Percentiles rank a stretch among this genome's conserved stretches.
Evolutionary conservation across 2,329 filamentous ascomycete genomes (phyloP).

Genomic region (Tolypocladium ophioglossoides): DNA sequence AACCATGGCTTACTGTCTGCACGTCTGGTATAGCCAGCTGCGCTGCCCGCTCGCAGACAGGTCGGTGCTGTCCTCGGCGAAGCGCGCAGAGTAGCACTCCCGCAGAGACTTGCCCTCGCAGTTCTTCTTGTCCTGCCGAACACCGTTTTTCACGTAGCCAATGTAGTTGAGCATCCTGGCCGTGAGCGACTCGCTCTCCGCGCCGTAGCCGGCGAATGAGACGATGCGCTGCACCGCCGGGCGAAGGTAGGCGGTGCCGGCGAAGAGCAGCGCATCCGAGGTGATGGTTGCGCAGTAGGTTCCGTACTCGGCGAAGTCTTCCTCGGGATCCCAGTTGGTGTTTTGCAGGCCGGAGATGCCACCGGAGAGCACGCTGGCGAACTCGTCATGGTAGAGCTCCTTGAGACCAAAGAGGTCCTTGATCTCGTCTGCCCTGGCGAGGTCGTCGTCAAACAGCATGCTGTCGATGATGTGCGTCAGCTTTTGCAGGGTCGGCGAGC

Average conservation of each 20-base stretch:
- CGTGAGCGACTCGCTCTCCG: constrained; percentile 25
- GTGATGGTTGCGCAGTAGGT: constrained; percentile 38
- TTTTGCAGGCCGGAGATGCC: constrained; percentile 35
- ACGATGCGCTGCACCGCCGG: constrained; percentile 28
- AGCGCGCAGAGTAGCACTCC: constrained; percentile 20
- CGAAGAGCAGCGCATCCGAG: constrained; percentile 28
- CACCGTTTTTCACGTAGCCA: constrained; percentile 26
- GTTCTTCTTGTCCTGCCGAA: constrained; percentile 13
- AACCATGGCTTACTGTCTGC: constrained; percentile 31
- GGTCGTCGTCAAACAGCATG: constrained; percentile 31
- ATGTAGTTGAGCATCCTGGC: constrained; percentile 41
- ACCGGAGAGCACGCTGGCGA: constrained; percentile 29
- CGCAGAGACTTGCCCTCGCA: constrained; percentile 15
- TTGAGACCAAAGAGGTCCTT: constrained; percentile 35
- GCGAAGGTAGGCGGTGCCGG: constrained; percentile 24
- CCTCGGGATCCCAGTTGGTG: constrained; percentile 42
- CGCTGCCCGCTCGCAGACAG: constrained; percentile 17
- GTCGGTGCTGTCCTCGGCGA: constrained; percentile 9
- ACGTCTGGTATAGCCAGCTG: constrained; percentile 43
- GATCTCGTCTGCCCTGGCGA: constrained; percentile 34
- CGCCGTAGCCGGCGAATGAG: constrained; percentile 26
- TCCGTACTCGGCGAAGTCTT: constrained; percentile 30
- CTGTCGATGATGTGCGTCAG: constrained; percentile 40
- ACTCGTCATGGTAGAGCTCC: constrained; percentile 35
- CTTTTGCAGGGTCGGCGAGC: constrained; percentile 53